Evolutionary conservation across 2,329 filamentous ascomycete genomes (phyloP), one percentile per base, ranked within the genome.

Genomic region (Colletotrichum chrysophilum): DNA sequence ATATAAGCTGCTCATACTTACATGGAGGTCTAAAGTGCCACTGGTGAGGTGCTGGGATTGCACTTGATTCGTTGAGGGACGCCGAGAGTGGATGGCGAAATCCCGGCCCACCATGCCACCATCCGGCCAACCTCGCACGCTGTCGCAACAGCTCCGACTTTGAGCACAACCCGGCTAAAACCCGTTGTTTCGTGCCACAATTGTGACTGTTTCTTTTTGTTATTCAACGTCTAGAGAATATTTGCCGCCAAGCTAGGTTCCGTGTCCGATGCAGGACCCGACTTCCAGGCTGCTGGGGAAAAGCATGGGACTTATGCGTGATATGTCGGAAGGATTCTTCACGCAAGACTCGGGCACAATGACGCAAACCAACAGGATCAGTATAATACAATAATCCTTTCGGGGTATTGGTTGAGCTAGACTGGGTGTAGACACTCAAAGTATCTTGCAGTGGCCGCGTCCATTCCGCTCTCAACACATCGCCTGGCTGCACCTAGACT

Each of bases 61-160:
- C 43, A 28, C 6, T 10, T 65, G 30, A 74, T 74, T 74, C 71
- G 71, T 38, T 26, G 43, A 48, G 18, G 24, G 7, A 14, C 43
- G 58, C 43, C 71, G 58, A 64, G 70, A 38, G n/a, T 9, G 10
- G 32, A 74, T 74, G 71, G 66, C 66, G 71, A 65, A 70, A 74
- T 70, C 43, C 12, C 43, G 66, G 58, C 58, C 71, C 71, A 74
- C 71, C 71, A 64, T 74, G 69, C 66, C 71, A 70, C 26, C 71
- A 74, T 70, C 24, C 18, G 7, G n/a, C 26, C 30, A 36, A 43
- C 43, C 43, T 52, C n/a, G n/a, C n/a, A 52, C 18, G 5, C 43
- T 21, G 43, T 48, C 43, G 43, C 38, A 24, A 28, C 48, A 32
- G 4, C 21, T 21, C 30, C 13, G 30, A 14, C n/a, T 13, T 52